A percentile compares a stretch with the other conserved stretches of the same genome.
Conservation (phyloP, 352 stramenopile species). For the Thalassiosira hispida region DNA sequence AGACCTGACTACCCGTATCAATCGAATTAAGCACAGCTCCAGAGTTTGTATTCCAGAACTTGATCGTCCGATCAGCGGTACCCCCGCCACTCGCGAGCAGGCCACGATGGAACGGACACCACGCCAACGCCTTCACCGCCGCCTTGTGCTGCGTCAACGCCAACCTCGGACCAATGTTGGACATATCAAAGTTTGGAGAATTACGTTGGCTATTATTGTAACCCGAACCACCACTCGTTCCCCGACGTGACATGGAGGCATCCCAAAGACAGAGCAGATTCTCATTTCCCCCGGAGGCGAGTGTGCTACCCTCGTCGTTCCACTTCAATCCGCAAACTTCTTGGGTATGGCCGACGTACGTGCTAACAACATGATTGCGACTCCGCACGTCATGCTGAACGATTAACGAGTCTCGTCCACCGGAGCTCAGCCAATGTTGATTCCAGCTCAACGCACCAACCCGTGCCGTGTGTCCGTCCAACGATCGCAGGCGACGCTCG, state of each 20-base stretch:
- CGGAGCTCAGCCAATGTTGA: slow-evolving; percentile 91
- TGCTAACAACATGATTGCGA: slow-evolving; percentile 88
- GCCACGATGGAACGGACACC: slow-evolving; percentile 97
- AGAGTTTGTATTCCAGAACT: slow-evolving; percentile 98
- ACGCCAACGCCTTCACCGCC: slow-evolving; percentile 98
- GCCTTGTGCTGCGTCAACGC: slow-evolving; percentile 89
- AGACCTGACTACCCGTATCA: slow-evolving; percentile 98
- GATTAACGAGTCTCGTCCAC: slow-evolving; percentile 94
- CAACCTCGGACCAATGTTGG: slow-evolving; percentile 46
- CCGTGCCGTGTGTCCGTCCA: slow-evolving; percentile 90
- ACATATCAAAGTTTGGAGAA: slow-evolving; percentile 25
- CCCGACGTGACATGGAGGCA: slow-evolving; percentile 46
- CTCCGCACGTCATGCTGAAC: slow-evolving; percentile 92
- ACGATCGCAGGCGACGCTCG: slow-evolving; percentile 91
- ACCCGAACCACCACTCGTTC: background rate
- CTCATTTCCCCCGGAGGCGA: slow-evolving; percentile 97
- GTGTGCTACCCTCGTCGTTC: slow-evolving; percentile 94
- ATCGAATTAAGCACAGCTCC: slow-evolving; percentile 92
- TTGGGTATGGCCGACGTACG: slow-evolving; percentile 93
- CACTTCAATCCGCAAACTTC: slow-evolving; percentile 98
- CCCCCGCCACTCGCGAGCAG: slow-evolving; percentile 96
- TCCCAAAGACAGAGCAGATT: slow-evolving; percentile 87
- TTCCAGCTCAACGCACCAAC: slow-evolving; percentile 97
- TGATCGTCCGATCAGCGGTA: slow-evolving; percentile 98
- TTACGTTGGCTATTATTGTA: background rate